Evolutionary conservation across 305 asterid genomes (phyloP).

Genomic region (Fraxinus velutina): DNA sequence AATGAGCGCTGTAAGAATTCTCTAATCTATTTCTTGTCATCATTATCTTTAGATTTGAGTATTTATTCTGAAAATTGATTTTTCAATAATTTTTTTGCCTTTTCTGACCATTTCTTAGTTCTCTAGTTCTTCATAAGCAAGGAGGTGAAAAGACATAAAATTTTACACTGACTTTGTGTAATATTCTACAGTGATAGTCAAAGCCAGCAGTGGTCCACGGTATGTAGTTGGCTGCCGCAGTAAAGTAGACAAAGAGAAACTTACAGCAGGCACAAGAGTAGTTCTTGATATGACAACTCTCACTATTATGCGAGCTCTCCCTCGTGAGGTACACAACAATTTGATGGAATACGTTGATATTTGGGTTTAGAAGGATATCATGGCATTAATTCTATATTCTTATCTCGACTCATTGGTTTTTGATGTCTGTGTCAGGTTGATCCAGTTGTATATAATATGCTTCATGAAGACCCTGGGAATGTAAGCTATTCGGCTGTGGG

Average conservation of each 20-base stretch:
- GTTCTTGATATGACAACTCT: slow-evolving; percentile 98
- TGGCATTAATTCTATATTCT: neutral
- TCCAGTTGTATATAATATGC: slow-evolving; percentile 93
- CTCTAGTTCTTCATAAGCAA: neutral
- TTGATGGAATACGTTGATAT: neutral
- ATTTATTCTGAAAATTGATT: neutral
- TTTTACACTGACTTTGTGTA: slow-evolving; percentile 1
- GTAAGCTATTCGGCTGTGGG: slow-evolving; percentile 97
- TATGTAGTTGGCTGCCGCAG: slow-evolving; percentile 97
- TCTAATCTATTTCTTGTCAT: slow-evolving; percentile 2
- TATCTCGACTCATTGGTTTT: neutral
- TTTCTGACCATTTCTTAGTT: neutral
- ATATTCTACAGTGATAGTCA: slow-evolving; percentile 70
- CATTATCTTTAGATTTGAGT: neutral
- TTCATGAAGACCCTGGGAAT: slow-evolving; percentile 96
- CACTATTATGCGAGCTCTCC: slow-evolving; percentile 96
- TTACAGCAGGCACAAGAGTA: slow-evolving; percentile 80
- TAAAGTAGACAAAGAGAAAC: slow-evolving; percentile 93
- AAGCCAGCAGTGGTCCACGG: slow-evolving; percentile 98
- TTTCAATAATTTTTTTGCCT: neutral
- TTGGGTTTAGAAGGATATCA: slow-evolving; percentile 16
- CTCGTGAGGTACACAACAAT: slow-evolving; percentile 69
- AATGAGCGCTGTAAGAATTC: slow-evolving; percentile 76
- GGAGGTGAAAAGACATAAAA: neutral
- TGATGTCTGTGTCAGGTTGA: slow-evolving; percentile 60